phyloP scores from a whole-genome alignment of 2,329 filamentous ascomycete genomes.

The Fusarium sp. region DNA sequence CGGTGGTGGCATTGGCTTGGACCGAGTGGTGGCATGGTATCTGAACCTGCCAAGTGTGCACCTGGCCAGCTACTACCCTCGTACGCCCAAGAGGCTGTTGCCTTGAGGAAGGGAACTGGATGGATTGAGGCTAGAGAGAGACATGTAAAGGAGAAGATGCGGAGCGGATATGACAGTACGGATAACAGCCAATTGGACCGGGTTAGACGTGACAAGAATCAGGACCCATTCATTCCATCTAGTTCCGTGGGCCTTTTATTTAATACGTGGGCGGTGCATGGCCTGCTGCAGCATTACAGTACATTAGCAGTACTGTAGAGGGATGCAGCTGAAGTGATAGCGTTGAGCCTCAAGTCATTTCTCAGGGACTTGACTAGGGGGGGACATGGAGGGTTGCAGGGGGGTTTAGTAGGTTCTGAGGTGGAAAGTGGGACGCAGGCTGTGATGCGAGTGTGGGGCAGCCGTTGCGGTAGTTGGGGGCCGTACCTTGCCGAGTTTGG shows the following conservation, averaged over 20 bases:
- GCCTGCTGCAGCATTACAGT: conserved; percentile 9
- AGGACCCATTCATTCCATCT: conserved; percentile 25
- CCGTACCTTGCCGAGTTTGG: background rate
- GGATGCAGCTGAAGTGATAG: conserved; percentile 22
- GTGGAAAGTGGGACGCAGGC: background rate
- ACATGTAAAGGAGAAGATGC: conserved; percentile 20
- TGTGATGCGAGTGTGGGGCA: conserved; percentile 13
- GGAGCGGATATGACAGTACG: background rate
- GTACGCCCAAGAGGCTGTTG: conserved; percentile 72
- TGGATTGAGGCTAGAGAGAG: conserved; percentile 1
- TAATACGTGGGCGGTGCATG: background rate
- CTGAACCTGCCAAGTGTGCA: conserved; percentile 73
- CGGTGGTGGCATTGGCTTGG: conserved; percentile 90
- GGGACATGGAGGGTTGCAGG: conserved; percentile 12
- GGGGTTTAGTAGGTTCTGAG: background rate
- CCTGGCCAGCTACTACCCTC: conserved; percentile 70
- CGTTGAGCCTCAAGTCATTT: conserved; percentile 16
- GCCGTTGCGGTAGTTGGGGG: conserved; percentile 7
- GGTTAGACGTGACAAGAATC: conserved; percentile 10
- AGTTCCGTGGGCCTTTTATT: conserved; percentile 5
- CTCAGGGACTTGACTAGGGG: conserved; percentile 24
- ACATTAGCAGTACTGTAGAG: conserved; percentile 1
- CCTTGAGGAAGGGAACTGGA: conserved; percentile 55
- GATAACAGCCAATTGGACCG: conserved; percentile 15
- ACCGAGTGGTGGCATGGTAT: conserved; percentile 84